Evolutionary conservation across 2,329 filamentous ascomycete genomes (phyloP), one percentile per base, ranked within the genome.

Genomic region (Aspergillus sp.): DNA sequence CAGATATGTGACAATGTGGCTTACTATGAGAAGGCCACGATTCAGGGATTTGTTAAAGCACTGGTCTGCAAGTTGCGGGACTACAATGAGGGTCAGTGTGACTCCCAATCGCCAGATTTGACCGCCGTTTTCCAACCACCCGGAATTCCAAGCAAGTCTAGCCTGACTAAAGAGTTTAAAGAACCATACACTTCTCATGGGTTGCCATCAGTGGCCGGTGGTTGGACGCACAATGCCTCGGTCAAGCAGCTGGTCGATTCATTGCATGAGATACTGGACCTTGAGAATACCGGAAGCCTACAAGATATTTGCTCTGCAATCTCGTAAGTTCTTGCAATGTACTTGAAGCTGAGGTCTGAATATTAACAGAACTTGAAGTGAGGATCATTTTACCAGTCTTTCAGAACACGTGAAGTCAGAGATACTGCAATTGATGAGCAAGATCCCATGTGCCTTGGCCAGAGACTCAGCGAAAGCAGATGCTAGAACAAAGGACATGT

Each of bases 381-480:
- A n/a, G 33, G 11, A 36, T 16, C 11, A 22, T 36, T 26, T 33
- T 35, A n/a, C 40, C 33, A 8, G 36, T 17, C 20, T 46, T 51
- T 20, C 55, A 44, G 54, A 63, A 74, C 76, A 51, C 52, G 63
- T 13, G 11, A 42, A 42, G 17, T 22, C 16, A 9, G 40, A 42
- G 19, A 22, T 42, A 6, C 40, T 42, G 11, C 40, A 22, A 19
- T 6, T 42, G 17, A 19, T 42, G 40, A 42, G 16, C 40, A 42
- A 42, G 13, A 42, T 42, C 17, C 74, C 81, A 16, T 89, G 86
- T 65, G 79, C 79, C 14, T 72, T 76, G 13, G 78, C 81, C 51
- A 72, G 74, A 30, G 77, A 73, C 6, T 66, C 85, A 44, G 58
- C 42, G 35, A 62, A 65, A 52, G 43, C 64, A 38, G 55, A 65